Conservation (phyloP, 2,329 filamentous ascomycete species). For the Penicillium brevicompactum region DNA sequence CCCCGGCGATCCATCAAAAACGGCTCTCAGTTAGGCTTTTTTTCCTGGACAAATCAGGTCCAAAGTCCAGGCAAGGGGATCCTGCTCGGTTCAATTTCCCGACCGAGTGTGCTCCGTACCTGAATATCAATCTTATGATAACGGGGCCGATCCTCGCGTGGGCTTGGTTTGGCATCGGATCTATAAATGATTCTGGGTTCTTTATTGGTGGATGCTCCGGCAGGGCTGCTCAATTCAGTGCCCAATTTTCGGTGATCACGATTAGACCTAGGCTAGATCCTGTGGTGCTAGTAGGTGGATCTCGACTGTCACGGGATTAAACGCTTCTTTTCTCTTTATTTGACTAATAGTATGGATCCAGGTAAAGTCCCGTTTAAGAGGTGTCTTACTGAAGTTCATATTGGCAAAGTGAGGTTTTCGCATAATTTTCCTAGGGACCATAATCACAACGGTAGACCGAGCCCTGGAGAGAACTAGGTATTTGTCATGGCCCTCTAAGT, state of each 20-base stretch:
- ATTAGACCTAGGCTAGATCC: background rate
- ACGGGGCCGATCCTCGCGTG: background rate
- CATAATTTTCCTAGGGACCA: background rate
- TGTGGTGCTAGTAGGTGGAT: background rate
- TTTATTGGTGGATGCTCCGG: background rate
- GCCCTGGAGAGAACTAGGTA: too few species aligned
- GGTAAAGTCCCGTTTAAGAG: background rate
- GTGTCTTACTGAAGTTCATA: background rate
- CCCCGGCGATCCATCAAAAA: too few species aligned
- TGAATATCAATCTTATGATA: background rate
- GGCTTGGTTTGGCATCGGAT: background rate
- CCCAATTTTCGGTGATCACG: background rate
- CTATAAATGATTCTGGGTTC: background rate
- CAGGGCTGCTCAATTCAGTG: background rate
- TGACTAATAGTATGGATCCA: background rate
- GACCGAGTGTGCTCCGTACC: background rate
- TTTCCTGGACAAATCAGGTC: too few species aligned
- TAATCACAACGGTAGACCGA: too few species aligned
- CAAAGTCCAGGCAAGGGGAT: background rate
- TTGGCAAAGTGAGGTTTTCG: background rate
- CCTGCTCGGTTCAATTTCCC: background rate
- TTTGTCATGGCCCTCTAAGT: too few species aligned
- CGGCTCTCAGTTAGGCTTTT: too few species aligned
- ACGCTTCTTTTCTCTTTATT: background rate
- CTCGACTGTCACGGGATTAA: background rate